A percentile compares a stretch with the other conserved stretches of the same genome.
Conservation (phyloP, 495 filamentous ascomycete species). For the Penicillium silybi region DNA sequence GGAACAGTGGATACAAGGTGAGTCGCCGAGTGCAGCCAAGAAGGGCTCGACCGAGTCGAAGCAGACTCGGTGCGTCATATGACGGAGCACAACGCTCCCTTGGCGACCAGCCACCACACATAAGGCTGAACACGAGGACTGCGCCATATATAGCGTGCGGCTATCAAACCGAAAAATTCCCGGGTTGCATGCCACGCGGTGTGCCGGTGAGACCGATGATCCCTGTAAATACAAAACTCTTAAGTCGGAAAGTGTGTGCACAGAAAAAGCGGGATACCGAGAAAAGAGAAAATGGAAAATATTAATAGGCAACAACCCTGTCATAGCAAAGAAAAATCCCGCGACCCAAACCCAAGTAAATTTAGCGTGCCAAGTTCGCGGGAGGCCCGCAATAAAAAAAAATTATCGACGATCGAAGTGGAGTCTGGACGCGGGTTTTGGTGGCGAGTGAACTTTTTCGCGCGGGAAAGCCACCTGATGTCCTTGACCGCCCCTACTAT, state of each 20-base stretch:
- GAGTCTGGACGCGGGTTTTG: neutral
- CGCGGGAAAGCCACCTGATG: neutral
- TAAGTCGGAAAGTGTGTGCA: neutral
- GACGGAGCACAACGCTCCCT: neutral
- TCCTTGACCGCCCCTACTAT: neutral
- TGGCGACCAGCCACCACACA: neutral
- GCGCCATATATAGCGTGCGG: neutral
- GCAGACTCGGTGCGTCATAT: neutral
- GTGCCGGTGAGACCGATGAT: neutral
- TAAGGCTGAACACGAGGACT: neutral
- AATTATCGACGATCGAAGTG: constrained; percentile 4
- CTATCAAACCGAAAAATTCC: neutral
- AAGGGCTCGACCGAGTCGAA: neutral
- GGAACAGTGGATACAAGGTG: neutral
- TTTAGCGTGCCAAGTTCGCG: constrained; percentile 1
- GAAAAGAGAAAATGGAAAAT: no score
- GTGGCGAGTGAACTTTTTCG: constrained; percentile 1
- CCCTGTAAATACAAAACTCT: neutral
- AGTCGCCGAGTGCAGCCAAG: neutral
- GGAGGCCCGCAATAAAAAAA: neutral
- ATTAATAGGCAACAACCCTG: neutral
- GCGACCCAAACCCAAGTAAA: neutral
- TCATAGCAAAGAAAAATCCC: neutral
- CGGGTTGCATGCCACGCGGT: neutral
- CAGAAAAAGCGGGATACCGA: neutral